Evolutionary conservation across 1,139 yeast species (phyloP), one percentile per base, ranked within the genome.

Genomic region (Candida frijolesensis): DNA sequence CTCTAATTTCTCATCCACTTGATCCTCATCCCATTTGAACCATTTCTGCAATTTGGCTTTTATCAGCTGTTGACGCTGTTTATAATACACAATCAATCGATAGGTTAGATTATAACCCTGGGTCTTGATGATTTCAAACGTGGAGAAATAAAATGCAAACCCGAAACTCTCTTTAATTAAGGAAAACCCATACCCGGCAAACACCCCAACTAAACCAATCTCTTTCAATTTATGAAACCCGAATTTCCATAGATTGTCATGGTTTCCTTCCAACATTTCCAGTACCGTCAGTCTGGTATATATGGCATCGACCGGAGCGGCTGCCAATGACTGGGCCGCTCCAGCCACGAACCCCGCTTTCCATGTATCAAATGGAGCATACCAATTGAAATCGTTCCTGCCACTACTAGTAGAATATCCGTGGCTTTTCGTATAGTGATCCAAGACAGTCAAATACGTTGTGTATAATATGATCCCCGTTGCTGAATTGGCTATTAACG

Each of bases 301-400:
- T 7, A 92, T 84, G 8, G 97, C 97, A 67, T 92, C 97, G 2
- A 92, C 79, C 0, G 98, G 98, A 1, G 97, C 96, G 1, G 97
- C 96, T 1, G 91, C 94, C n/a, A 89, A 70, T 15, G 96, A 87
- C 60, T 94, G 97, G 12, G 84, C 83, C 0, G 85, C 83, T 0
- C 97, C 97, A 0, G 97, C 97, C 0, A 89, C 59, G 52, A 85
- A 84, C 0, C 98, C 98, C 0, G 97, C 90, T 49, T 82, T 68
- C 72, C 90, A 82, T 0, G 95, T 84, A 60, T 87, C 91, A 7
- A 63, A 40, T 0, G 76, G 71, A 2, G 72, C 63, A 52, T 68
- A 72, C 47, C 58, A 53, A 44, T 62, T 57, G 19, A 60, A 53
- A 11, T 51, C 55, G 9, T 14, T 19, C 8, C 42, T 18, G 12